These are phyloP conservation scores for Penicillium sp. DNA, from an alignment of 2,329 filamentous ascomycete species.

Conservation along the genomic window DNA sequence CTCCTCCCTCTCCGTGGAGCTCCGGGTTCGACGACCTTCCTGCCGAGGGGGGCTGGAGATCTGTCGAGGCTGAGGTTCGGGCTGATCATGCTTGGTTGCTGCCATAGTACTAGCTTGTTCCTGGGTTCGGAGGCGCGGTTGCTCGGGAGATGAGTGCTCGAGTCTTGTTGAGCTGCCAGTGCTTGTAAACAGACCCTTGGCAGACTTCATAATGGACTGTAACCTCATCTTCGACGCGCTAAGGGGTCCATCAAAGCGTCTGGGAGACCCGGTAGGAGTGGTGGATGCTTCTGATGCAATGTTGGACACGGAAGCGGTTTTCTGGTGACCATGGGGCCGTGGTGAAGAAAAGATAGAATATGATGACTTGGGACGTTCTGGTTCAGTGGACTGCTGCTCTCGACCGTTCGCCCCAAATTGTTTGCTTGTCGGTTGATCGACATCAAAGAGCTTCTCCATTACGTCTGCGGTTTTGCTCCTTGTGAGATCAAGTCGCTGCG, in stretches of 20 bases:
- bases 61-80: conserved; percentile 24
- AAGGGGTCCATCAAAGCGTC: conserved; percentile 71
- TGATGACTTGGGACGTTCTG: conserved; percentile 66
- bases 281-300: conserved; percentile 55
- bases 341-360: conserved; percentile 61
- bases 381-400: conserved; percentile 24
- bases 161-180: conserved; percentile 63
- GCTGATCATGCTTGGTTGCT: conserved; percentile 17
- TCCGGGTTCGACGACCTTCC: conserved; percentile 55
- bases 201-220: conserved; percentile 85
- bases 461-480: conserved; percentile 66
- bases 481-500: conserved; percentile 53
- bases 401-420: conserved; percentile 9
- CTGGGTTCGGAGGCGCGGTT: conserved; percentile 32
- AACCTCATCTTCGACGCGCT: conserved; percentile 92
- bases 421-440: conserved; percentile 28
- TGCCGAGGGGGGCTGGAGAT: conserved; percentile 37
- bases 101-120: conserved; percentile 31
- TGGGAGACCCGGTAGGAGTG: conserved; percentile 60
- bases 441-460: conserved; percentile 53
- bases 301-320: conserved; percentile 64
- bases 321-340: conserved; percentile 54
- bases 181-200: conserved; percentile 81
- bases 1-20: conserved; percentile 59
- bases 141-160: conserved; percentile 53